Conservation (phyloP, 2,329 filamentous ascomycete species). For the Cladosporium sp. region DNA sequence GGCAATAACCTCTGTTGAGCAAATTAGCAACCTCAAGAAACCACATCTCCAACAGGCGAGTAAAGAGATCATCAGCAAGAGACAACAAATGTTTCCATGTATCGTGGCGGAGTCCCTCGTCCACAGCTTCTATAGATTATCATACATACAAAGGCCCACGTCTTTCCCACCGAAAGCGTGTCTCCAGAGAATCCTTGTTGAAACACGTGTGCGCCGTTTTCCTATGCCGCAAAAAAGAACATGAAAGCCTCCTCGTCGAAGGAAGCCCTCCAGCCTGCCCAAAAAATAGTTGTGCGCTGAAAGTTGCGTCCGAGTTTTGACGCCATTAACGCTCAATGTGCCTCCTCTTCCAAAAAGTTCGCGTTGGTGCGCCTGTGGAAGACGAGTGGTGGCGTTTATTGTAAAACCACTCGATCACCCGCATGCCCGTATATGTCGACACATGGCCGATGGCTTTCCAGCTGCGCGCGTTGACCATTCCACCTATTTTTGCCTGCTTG, state of each 20-base stretch:
- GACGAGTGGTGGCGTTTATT: background rate
- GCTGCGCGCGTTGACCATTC: background rate
- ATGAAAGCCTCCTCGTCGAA: background rate
- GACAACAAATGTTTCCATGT: background rate
- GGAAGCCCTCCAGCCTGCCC: background rate
- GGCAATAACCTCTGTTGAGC: background rate
- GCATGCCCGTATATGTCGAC: background rate
- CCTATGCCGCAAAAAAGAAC: slow-evolving; percentile 6
- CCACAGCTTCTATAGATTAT: slow-evolving; percentile 17
- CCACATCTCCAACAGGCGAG: background rate
- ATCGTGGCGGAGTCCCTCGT: background rate
- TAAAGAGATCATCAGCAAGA: background rate
- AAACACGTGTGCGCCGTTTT: slow-evolving; percentile 10
- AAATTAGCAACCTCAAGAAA: background rate
- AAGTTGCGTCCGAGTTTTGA: background rate
- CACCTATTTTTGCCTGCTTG: background rate
- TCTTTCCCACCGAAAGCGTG: background rate
- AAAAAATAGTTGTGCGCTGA: background rate
- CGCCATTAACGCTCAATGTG: background rate
- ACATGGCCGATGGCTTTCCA: background rate
- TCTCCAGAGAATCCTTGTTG: slow-evolving; percentile 4
- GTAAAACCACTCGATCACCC: background rate
- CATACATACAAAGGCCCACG: slow-evolving; percentile 16
- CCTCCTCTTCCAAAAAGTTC: background rate
- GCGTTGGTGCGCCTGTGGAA: background rate